Percentiles rank a stretch among this genome's conserved stretches.
Conservation (phyloP, 2,329 filamentous ascomycete species). For the Fusarium mundagurra region DNA sequence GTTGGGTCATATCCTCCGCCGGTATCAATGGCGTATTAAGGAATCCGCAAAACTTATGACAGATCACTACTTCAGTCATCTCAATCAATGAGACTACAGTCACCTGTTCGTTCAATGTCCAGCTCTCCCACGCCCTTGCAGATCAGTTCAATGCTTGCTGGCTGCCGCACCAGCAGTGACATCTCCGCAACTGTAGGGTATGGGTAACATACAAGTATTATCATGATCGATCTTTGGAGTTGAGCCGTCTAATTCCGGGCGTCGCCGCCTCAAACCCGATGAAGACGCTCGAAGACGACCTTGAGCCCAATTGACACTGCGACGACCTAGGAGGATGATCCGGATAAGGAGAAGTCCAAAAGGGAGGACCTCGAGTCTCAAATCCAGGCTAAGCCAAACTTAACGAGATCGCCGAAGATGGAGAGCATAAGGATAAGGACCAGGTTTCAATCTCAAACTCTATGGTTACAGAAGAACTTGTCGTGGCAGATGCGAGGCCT, state of each 20-base stretch:
- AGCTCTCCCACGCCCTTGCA: not conserved
- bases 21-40: not conserved
- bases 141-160: not conserved
- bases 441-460: not conserved
- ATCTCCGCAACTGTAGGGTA: not conserved
- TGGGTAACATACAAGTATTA: not conserved
- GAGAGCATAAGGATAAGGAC: not conserved
- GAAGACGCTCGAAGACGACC: not conserved
- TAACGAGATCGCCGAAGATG: not conserved
- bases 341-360: not conserved
- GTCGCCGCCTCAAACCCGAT: not conserved
- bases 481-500: not conserved
- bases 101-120: not conserved
- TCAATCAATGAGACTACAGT: not conserved
- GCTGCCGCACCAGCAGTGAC: not conserved
- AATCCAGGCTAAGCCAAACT: not conserved
- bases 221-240: not conserved
- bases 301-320: not conserved
- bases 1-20: not conserved
- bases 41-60: not conserved
- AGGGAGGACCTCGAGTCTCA: not conserved
- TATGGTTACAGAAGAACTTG: not conserved
- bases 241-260: not conserved
- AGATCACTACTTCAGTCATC: not conserved
- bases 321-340: not conserved